phyloP scores from a whole-genome alignment of 768 basidiomycete species.

The Leucocoprinus sp. region DNA sequence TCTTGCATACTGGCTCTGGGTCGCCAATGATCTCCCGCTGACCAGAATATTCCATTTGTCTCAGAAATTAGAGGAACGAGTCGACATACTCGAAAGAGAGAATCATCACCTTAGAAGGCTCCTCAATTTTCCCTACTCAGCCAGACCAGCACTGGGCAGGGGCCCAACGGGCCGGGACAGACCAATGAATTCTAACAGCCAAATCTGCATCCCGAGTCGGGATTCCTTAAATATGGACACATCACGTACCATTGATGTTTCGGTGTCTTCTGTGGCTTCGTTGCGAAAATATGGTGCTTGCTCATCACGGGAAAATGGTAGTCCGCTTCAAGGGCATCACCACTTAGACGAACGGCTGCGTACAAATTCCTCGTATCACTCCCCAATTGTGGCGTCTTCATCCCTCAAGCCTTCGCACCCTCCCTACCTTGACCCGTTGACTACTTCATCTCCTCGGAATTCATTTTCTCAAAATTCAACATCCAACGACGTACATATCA shows the following conservation, averaged over 20 bases:
- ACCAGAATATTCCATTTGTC: constrained; percentile 21
- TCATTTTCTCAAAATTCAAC: constrained; percentile 35
- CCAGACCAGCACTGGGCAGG: constrained; percentile 65
- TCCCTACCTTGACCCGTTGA: constrained; percentile 25
- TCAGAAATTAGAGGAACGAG: constrained; percentile 76
- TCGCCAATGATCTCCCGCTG: constrained; percentile 24
- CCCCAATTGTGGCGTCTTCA: constrained; percentile 37
- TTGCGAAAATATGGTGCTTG: constrained; percentile 41
- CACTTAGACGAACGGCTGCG: constrained; percentile 29
- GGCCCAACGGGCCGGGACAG: constrained; percentile 87
- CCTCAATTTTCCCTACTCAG: constrained; percentile 66
- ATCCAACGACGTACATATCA: constrained; percentile 33
- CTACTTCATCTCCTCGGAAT: constrained; percentile 27
- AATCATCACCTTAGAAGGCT: constrained; percentile 65
- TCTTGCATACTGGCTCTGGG: constrained; percentile 23
- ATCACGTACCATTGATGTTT: constrained; percentile 43
- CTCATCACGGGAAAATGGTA: constrained; percentile 45
- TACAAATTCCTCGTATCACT: constrained; percentile 36
- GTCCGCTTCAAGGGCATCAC: constrained; percentile 41
- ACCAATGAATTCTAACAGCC: constrained; percentile 33
- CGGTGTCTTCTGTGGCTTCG: constrained; percentile 27
- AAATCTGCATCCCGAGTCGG: constrained; percentile 28
- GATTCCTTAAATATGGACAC: constrained; percentile 38
- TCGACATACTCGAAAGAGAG: constrained; percentile 78
- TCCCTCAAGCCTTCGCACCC: constrained; percentile 41